Evolutionary conservation across 1,284 basidiomycete species (phyloP).

Genomic region (Chondrostereum purpureum): DNA sequence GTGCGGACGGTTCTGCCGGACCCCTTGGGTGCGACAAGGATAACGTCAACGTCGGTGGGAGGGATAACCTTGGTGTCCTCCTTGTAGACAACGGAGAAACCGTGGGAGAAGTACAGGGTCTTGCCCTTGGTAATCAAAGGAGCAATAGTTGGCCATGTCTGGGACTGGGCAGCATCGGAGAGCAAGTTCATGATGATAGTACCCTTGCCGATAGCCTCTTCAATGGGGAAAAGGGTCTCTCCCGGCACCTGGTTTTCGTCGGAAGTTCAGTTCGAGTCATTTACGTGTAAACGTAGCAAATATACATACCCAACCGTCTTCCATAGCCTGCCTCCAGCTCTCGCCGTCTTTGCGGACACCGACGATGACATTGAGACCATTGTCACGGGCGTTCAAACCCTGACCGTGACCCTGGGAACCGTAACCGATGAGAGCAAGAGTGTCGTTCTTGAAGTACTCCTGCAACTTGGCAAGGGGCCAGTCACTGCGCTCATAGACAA

Average conservation of each 20-base stretch:
- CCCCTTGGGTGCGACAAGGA: conserved; percentile 98
- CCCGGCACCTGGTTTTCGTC: conserved; percentile 67
- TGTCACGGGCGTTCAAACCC: conserved; percentile 97
- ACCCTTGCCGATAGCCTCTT: conserved; percentile 93
- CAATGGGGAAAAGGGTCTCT: conserved; percentile 97
- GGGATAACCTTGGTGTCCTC: conserved; percentile 93
- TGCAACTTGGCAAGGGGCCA: conserved; percentile 98
- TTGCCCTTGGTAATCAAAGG: conserved; percentile 98
- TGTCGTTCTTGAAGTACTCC: conserved; percentile 99
- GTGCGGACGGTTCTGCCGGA: conserved; percentile 98
- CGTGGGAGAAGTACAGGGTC: conserved; percentile 99
- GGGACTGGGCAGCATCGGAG: conserved; percentile 96
- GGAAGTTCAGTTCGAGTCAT: not conserved
- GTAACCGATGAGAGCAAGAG: conserved; percentile 97
- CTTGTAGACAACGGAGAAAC: conserved; percentile 99
- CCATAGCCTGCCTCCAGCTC: conserved; percentile 92
- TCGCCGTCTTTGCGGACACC: conserved; percentile 97
- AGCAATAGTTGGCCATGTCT: conserved; percentile 85
- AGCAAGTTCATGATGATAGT: conserved; percentile 99
- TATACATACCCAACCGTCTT: conserved; percentile 88
- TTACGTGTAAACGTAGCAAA: conserved; percentile 2
- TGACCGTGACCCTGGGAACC: conserved; percentile 99
- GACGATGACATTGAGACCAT: conserved; percentile 97
- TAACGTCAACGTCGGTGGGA: conserved; percentile 94
- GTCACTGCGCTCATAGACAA: conserved; percentile 95